Conservation (phyloP, 2,329 filamentous ascomycete species). For the Sporothrix pseudoabietina region DNA sequence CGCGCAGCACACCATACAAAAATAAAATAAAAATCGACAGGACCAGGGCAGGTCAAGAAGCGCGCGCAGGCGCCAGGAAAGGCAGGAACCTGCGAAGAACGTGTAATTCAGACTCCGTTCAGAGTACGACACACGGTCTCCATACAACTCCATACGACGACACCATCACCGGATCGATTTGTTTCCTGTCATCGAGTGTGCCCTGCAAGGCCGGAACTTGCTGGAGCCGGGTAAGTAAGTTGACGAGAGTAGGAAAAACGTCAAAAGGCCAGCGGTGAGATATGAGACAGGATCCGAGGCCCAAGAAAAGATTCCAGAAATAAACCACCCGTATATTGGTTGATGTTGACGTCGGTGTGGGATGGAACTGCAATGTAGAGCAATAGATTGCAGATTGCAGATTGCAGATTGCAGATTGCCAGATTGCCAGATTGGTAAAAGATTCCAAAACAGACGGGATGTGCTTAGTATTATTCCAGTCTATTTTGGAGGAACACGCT, state of each 20-base stretch:
- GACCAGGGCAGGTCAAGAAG: not conserved
- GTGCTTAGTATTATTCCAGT: not conserved
- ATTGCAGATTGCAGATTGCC: not conserved
- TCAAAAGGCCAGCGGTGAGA: not conserved
- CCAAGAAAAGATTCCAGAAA: slow-evolving; percentile 17
- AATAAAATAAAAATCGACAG: not conserved
- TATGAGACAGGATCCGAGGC: not conserved
- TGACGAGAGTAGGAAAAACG: not conserved
- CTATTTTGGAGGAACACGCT: slow-evolving; percentile 1
- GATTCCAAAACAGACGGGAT: not conserved
- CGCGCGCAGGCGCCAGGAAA: not conserved
- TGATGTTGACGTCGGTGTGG: not conserved
- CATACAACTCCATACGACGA: not conserved
- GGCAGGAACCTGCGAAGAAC: not conserved
- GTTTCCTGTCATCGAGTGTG: slow-evolving; percentile 18
- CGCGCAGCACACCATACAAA: slow-evolving; percentile 7
- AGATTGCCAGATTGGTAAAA: not conserved
- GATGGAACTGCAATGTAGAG: not conserved
- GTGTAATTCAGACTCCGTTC: not conserved
- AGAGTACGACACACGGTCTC: not conserved
- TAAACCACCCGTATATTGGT: not conserved
- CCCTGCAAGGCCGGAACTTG: slow-evolving; percentile 8
- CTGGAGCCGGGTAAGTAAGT: not conserved
- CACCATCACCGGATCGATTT: slow-evolving; percentile 4
- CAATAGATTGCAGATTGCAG: not conserved